A percentile compares a stretch with the other conserved stretches of the same genome.
These are phyloP conservation scores for Ceriops tagal DNA, from an alignment of 345 rosid species.

Conservation along the genomic window DNA sequence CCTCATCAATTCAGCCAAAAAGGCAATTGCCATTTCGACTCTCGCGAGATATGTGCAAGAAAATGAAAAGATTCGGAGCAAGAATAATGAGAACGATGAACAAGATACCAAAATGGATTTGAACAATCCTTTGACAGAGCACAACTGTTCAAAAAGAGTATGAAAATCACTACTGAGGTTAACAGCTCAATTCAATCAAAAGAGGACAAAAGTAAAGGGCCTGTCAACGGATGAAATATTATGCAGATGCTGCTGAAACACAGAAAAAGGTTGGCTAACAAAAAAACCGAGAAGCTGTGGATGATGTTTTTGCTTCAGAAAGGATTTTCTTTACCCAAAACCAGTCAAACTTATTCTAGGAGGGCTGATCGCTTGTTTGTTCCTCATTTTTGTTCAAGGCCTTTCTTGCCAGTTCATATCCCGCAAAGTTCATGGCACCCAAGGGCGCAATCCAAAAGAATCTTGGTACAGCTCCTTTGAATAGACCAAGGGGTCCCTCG, in stretches of 20 bases:
- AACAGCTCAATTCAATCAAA: too few species aligned
- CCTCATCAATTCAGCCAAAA: too few species aligned
- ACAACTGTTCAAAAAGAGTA: too few species aligned
- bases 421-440: slow-evolving; percentile 99
- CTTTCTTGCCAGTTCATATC: slow-evolving; percentile 87
- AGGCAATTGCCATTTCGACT: too few species aligned
- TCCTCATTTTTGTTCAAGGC: slow-evolving; percentile 74
- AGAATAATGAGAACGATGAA: too few species aligned
- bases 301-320: neutral
- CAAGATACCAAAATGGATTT: too few species aligned
- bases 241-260: slow-evolving; percentile 13
- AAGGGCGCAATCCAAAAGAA: slow-evolving; percentile 99
- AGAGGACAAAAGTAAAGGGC: slow-evolving; percentile 7
- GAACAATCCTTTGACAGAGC: too few species aligned
- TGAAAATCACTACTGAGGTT: too few species aligned
- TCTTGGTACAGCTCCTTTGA: slow-evolving; percentile 91
- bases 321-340: slow-evolving; percentile 23
- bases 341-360: slow-evolving; percentile 38
- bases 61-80: too few species aligned
- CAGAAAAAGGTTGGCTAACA: slow-evolving; percentile 15
- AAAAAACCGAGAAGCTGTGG: slow-evolving; percentile 13
- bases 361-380: slow-evolving; percentile 20
- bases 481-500: slow-evolving; percentile 91
- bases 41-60: too few species aligned
- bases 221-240: slow-evolving; percentile 34